Conservation (phyloP, 371 early-diverging fungal genomes). For the Apophysomyces sp. region DNA sequence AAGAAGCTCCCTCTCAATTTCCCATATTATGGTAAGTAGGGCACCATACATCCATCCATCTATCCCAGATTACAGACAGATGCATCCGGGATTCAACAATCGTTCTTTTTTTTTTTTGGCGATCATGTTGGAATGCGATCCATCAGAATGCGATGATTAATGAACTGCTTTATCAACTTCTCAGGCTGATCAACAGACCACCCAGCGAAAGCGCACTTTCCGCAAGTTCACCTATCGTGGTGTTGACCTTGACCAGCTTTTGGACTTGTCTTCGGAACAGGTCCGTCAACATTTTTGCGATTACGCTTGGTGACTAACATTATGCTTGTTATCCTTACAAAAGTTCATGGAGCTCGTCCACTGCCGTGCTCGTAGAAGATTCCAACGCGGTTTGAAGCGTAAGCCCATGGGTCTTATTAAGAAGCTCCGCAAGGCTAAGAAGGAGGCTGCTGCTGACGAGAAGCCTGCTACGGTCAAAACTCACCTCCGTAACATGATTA, state of each 20-base stretch:
- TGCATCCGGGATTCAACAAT: background rate
- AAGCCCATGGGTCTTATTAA: slow-evolving; percentile 95
- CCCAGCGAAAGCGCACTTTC: slow-evolving; percentile 94
- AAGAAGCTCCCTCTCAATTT: slow-evolving; percentile 2
- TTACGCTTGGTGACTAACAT: background rate
- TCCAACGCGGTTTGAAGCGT: slow-evolving; percentile 96
- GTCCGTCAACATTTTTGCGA: slow-evolving; percentile 20
- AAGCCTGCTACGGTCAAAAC: slow-evolving; percentile 98
- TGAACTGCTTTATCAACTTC: background rate
- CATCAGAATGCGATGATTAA: background rate
- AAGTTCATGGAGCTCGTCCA: slow-evolving; percentile 93
- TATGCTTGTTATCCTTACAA: no score
- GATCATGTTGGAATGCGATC: background rate
- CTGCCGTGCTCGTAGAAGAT: slow-evolving; percentile 94
- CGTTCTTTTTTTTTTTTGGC: background rate
- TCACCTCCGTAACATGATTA: slow-evolving; percentile 96
- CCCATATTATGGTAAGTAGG: background rate
- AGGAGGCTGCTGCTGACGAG: slow-evolving; percentile 80
- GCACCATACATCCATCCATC: slow-evolving; percentile 2
- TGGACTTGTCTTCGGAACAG: slow-evolving; percentile 92
- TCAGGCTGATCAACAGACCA: slow-evolving; percentile 54
- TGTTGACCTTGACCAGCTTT: slow-evolving; percentile 88
- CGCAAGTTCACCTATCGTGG: slow-evolving; percentile 99
- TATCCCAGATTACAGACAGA: background rate
- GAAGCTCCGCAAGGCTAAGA: slow-evolving; percentile 96